These are phyloP conservation scores for Ogataea allantospora DNA, from an alignment of 805 yeast genomes.

Conservation along the genomic window DNA sequence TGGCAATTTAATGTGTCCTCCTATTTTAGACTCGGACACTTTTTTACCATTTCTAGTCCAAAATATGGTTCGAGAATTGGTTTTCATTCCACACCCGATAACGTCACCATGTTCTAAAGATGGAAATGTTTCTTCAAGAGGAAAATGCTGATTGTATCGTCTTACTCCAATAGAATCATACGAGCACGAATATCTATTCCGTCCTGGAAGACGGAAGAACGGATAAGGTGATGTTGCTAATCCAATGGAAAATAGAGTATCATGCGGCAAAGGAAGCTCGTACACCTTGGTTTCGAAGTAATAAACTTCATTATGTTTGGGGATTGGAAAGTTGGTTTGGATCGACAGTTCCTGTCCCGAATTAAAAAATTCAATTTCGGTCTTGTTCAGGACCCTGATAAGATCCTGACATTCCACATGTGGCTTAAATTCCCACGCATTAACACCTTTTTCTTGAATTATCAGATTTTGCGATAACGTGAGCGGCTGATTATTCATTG, in stretches of 20 bases:
- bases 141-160: slow-evolving; percentile 77
- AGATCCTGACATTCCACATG: slow-evolving; percentile 53
- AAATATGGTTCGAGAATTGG: slow-evolving; percentile 80
- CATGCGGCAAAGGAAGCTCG: slow-evolving; percentile 58
- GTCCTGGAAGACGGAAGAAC: slow-evolving; percentile 87
- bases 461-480: slow-evolving; percentile 56
- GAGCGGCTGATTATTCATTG: slow-evolving; percentile 34
- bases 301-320: slow-evolving; percentile 77
- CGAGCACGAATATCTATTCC: slow-evolving; percentile 79
- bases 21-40: slow-evolving; percentile 73
- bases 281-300: slow-evolving; percentile 87
- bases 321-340: slow-evolving; percentile 83
- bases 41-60: slow-evolving; percentile 95
- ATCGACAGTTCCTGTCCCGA: slow-evolving; percentile 49
- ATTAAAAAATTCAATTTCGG: slow-evolving; percentile 56
- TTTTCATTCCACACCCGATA: slow-evolving; percentile 85
- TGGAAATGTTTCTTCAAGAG: slow-evolving; percentile 46
- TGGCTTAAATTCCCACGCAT: slow-evolving; percentile 84
- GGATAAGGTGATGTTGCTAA: slow-evolving; percentile 88
- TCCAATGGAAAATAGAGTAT: slow-evolving; percentile 68
- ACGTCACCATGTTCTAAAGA: slow-evolving; percentile 78
- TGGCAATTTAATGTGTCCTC: slow-evolving; percentile 76
- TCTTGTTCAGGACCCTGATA: slow-evolving; percentile 61
- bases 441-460: slow-evolving; percentile 84
- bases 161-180: slow-evolving; percentile 85